phyloP scores from a whole-genome alignment of 2,329 filamentous ascomycete species.

The Sordariomycetes sp. region DNA sequence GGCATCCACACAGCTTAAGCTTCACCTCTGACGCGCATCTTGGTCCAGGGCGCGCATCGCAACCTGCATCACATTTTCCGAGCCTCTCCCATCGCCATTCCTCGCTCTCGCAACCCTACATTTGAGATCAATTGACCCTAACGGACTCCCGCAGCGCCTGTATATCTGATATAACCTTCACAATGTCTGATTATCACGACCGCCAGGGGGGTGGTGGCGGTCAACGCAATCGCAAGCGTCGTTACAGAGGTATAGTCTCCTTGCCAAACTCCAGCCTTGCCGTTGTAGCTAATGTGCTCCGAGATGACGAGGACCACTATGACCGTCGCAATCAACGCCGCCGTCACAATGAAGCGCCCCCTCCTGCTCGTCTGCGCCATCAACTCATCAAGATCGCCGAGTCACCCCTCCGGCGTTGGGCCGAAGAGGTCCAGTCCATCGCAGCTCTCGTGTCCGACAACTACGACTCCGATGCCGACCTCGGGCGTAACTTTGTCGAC shows the following conservation, averaged over 20 bases:
- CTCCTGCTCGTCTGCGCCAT: conserved; percentile 63
- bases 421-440: conserved; percentile 68
- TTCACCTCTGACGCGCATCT: no score
- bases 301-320: conserved; percentile 65
- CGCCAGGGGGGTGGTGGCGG: conserved; percentile 34
- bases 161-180: neutral
- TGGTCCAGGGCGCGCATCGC: no score
- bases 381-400: conserved; percentile 76
- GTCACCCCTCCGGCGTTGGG: conserved; percentile 66
- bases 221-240: conserved; percentile 56
- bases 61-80: no score
- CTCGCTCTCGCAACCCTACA: neutral
- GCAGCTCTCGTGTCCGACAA: conserved; percentile 73
- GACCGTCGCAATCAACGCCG: conserved; percentile 66
- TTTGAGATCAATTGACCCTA: no score
- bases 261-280: neutral
- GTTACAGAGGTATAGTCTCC: conserved; percentile 60
- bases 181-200: conserved; percentile 49
- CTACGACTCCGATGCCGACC: conserved; percentile 74
- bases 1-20: neutral
- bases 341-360: conserved; percentile 61
- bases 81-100: neutral
- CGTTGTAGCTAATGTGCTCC: conserved; percentile 1
- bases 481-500: conserved; percentile 64
- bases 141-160: no score